Base-by-base conservation (phyloP, 805 yeast species). In the Candida glaebosa region DNA sequence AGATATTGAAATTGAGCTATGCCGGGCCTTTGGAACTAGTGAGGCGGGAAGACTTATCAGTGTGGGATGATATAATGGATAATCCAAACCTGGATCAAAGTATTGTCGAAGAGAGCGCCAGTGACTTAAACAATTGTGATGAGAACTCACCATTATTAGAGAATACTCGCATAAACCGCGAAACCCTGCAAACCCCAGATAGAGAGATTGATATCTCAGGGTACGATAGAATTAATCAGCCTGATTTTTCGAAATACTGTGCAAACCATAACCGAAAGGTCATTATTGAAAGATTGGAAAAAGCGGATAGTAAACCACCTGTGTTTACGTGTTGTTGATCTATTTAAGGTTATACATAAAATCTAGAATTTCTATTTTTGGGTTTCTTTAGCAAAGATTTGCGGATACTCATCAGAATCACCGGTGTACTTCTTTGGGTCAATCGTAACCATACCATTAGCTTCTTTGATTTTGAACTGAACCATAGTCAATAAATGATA, bases 21-120 rank as follows among this genome's bases (percentile, higher is more conserved):
- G 82, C 80, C 30, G 87, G 88, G 0, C 89, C 89, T 0, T 59
- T 83, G 41, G 88, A 83, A 46, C 61, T 84, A 9, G 82, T 81
- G 1, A 64, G 85, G 44, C 58, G 83, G 38, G 75, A 79, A 8
- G 66, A 82, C 37, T 65, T 81, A 22, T 53, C 78, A 41, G 76
- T 83, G 0, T 69, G 76, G 65, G 88, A 84, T 54, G 82, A 81
- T 33, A 67, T 69, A 15, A 74, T 80, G 78, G 76, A 73, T 39
- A 74, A 81, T 2, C 86, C 88, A 0, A 46, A 46, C 4, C 42
- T 47, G 39, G 52, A 51, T 4, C 40, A 51, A 35, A 51, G 60
- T 14, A 56, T 67, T 3, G n/a, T 10, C 17, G 37, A 31, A 32
- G 14, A 17, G n/a, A 19, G 19, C 3, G 18, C 10, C 10, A 19